phyloP scores from a whole-genome alignment of 805 yeast species.

The Candida berthetii region DNA sequence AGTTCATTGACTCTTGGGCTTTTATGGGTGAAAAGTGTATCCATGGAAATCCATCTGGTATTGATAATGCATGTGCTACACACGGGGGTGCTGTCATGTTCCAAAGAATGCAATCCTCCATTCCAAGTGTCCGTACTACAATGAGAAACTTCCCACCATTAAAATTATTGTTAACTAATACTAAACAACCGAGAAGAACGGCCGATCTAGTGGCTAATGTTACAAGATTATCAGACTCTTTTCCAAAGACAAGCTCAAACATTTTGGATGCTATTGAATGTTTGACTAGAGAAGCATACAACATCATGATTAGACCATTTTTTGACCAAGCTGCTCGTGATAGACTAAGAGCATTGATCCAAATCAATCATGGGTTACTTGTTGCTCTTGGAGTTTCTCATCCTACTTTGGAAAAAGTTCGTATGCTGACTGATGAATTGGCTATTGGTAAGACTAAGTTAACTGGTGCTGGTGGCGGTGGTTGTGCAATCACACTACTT shows the following conservation, averaged over 20 bases:
- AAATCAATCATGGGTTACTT: slow-evolving; percentile 82
- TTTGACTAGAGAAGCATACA: slow-evolving; percentile 67
- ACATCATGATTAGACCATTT: slow-evolving; percentile 47
- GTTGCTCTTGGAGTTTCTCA: slow-evolving; percentile 89
- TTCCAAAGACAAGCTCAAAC: slow-evolving; percentile 48
- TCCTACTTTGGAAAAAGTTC: slow-evolving; percentile 78
- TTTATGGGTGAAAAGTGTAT: slow-evolving; percentile 91
- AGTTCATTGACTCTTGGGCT: slow-evolving; percentile 80
- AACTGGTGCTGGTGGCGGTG: slow-evolving; percentile 99
- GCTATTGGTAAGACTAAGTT: slow-evolving; percentile 82
- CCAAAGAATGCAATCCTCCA: slow-evolving; percentile 50
- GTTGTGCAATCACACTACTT: slow-evolving; percentile 89
- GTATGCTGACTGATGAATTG: slow-evolving; percentile 54
- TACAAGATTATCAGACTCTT: slow-evolving; percentile 41
- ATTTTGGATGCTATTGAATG: slow-evolving; percentile 74
- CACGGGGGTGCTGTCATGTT: slow-evolving; percentile 94
- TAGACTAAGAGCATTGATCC: slow-evolving; percentile 53
- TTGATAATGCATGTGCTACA: slow-evolving; percentile 94
- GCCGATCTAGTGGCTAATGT: slow-evolving; percentile 80
- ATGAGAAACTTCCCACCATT: slow-evolving; percentile 73
- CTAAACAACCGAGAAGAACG: slow-evolving; percentile 83
- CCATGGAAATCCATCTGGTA: slow-evolving; percentile 96
- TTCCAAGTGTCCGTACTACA: slow-evolving; percentile 58
- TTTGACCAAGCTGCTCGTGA: slow-evolving; percentile 35
- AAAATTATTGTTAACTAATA: slow-evolving; percentile 72